phyloP scores from a whole-genome alignment of 352 stramenopile genomes.

The Globisporangium rhizosaccharum region DNA sequence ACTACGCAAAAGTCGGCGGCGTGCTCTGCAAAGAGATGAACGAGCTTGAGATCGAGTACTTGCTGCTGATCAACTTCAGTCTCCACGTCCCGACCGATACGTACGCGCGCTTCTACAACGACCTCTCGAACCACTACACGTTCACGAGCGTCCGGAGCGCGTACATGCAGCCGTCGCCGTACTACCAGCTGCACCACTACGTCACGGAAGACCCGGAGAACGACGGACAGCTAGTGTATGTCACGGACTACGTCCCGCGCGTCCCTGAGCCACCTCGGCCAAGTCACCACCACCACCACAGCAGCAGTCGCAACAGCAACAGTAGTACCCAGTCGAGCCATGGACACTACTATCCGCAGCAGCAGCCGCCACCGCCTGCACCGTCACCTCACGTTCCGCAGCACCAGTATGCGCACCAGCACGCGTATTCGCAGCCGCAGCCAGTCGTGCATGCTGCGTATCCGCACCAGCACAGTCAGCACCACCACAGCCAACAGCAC shows the following conservation, averaged over 20 bases:
- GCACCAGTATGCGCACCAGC: conserved; percentile 14
- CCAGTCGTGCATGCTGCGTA: conserved; percentile 3
- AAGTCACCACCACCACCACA: conserved; percentile 22
- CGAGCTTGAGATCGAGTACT: conserved; percentile 96
- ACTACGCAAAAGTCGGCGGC: conserved; percentile 97
- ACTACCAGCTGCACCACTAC: conserved; percentile 60
- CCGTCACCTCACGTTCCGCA: conserved; percentile 4
- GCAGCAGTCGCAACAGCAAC: conserved; percentile 16
- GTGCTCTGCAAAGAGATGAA: conserved; percentile 95
- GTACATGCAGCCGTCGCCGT: conserved; percentile 25
- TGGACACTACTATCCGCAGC: conserved; percentile 3
- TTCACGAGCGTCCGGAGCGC: conserved; percentile 51
- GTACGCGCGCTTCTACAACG: conserved; percentile 90
- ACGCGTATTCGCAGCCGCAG: conserved; percentile 4
- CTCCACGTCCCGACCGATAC: conserved; percentile 91
- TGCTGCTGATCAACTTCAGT: conserved; percentile 98
- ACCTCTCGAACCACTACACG: conserved; percentile 84
- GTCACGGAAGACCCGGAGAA: conserved; percentile 57
- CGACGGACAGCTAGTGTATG: conserved; percentile 71
- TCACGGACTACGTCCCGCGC: conserved; percentile 54
- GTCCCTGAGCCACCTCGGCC: conserved; percentile 11
- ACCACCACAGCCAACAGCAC: conserved; percentile 2
- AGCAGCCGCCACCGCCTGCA: background rate
- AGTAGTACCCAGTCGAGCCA: background rate
- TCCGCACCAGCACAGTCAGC: conserved; percentile 9